phyloP scores from a whole-genome alignment of 208 protist species.

The Phytomonas sp. region DNA sequence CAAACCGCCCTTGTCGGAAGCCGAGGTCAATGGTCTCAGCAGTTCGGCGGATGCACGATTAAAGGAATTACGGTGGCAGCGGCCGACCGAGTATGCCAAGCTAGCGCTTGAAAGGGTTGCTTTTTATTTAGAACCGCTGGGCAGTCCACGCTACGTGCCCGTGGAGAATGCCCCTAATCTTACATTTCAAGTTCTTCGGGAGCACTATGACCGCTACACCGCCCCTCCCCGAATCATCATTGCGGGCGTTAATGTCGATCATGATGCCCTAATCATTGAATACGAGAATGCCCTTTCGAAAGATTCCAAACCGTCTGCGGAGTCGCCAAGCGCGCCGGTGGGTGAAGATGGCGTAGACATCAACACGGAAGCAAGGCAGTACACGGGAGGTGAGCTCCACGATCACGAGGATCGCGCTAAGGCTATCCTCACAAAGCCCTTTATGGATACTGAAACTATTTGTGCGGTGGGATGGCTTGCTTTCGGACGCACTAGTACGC shows the following conservation, averaged over 20 bases:
- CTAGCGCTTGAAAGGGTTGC: slow-evolving; percentile 78
- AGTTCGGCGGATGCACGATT: slow-evolving; percentile 83
- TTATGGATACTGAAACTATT: slow-evolving; percentile 80
- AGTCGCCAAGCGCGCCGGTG: slow-evolving; percentile 4
- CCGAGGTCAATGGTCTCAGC: slow-evolving; percentile 75
- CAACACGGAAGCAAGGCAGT: slow-evolving; percentile 52
- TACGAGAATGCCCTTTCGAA: slow-evolving; percentile 83
- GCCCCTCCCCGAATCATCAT: slow-evolving; percentile 73
- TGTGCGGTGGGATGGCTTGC: slow-evolving; percentile 76
- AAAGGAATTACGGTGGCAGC: slow-evolving; percentile 74
- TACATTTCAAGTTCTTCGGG: slow-evolving; percentile 53
- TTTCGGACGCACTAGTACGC: slow-evolving; percentile 43
- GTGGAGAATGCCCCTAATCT: slow-evolving; percentile 58
- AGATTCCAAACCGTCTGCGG: slow-evolving; percentile 31
- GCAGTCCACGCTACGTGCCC: slow-evolving; percentile 78
- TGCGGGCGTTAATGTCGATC: slow-evolving; percentile 84
- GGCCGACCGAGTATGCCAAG: slow-evolving; percentile 64
- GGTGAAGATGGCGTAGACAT: slow-evolving; percentile 16
- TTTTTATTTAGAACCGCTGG: slow-evolving; percentile 83
- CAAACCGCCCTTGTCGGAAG: slow-evolving; percentile 70
- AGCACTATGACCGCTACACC: slow-evolving; percentile 71
- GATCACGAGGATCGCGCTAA: slow-evolving; percentile 83
- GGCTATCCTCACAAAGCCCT: slow-evolving; percentile 79
- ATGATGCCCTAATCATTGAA: slow-evolving; percentile 72
- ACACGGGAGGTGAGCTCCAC: slow-evolving; percentile 68